A percentile compares a stretch with the other conserved stretches of the same genome.
Conservation (phyloP, 176 grass and related monocot genomes). For the barley (Hordeum vulgare) region DNA sequence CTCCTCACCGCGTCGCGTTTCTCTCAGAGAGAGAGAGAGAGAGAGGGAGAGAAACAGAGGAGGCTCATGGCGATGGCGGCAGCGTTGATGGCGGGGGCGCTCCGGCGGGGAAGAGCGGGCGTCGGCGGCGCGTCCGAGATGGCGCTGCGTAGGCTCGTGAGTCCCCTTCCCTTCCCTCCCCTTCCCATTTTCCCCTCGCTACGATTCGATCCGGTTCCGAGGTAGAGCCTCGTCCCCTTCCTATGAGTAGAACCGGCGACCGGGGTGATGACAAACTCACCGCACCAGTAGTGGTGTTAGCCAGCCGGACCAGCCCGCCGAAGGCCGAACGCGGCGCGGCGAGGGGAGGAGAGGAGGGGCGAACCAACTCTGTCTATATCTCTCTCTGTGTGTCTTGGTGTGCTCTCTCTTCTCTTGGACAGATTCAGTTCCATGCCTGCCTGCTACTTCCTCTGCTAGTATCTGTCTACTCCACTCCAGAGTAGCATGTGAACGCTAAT, state of each 20-base stretch:
- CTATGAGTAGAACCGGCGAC: background rate
- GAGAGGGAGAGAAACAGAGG: background rate
- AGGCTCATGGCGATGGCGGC: conserved; percentile 15
- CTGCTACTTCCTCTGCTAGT: too few species aligned
- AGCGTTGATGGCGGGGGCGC: conserved; percentile 16
- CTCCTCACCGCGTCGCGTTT: too few species aligned
- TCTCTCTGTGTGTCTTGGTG: too few species aligned
- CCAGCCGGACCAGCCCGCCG: background rate
- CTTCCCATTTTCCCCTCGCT: background rate
- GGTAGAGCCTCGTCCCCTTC: too few species aligned
- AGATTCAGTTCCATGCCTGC: background rate
- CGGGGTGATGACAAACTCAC: background rate
- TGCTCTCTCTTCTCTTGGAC: too few species aligned
- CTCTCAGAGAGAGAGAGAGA: too few species aligned
- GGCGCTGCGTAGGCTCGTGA: conserved; percentile 34
- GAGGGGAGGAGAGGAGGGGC: background rate
- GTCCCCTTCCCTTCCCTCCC: background rate
- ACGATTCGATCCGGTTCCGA: background rate
- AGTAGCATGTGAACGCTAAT: too few species aligned
- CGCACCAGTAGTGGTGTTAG: too few species aligned
- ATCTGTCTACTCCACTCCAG: too few species aligned
- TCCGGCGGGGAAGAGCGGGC: conserved; percentile 1
- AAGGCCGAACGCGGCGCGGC: too few species aligned
- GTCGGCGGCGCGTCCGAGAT: background rate
- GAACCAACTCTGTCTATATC: background rate